Evolutionary conservation across 2,329 filamentous ascomycete species (phyloP).

Genomic region (Colletotrichum tropicale): DNA sequence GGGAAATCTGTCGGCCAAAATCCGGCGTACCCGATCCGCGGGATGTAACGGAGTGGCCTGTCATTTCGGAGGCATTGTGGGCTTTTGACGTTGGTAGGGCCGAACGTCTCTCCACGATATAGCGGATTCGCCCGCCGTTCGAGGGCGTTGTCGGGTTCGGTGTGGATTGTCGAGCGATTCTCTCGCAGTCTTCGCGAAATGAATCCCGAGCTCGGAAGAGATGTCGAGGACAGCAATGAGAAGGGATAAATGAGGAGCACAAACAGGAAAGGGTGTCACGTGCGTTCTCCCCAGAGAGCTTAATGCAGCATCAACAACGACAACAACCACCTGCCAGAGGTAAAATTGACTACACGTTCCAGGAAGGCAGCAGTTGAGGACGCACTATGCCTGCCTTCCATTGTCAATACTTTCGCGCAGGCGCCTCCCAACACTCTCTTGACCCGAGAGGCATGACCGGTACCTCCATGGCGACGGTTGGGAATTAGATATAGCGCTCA

Average conservation of each 20-base stretch:
- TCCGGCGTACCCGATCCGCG: conserved; percentile 1
- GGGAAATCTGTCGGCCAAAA: conserved; percentile 10
- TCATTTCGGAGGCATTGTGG: conserved; percentile 21
- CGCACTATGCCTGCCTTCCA: neutral
- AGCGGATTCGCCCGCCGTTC: neutral
- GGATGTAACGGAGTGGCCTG: conserved; percentile 5
- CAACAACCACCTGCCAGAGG: neutral
- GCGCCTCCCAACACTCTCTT: neutral
- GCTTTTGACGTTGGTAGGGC: conserved; percentile 9
- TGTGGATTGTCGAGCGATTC: neutral
- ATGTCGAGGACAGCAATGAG: neutral
- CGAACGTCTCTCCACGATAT: conserved; percentile 15
- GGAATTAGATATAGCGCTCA: no score
- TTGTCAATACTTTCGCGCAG: neutral
- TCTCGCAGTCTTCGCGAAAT: neutral
- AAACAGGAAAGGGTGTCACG: neutral
- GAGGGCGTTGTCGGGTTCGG: neutral
- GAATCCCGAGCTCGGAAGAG: neutral
- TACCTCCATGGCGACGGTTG: no score
- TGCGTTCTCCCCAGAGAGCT: neutral
- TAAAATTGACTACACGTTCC: neutral
- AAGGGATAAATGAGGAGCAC: neutral
- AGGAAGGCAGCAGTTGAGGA: neutral
- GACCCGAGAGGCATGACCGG: no score
- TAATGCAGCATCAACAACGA: neutral